Percentiles rank a stretch among this genome's conserved stretches.
Conservation (phyloP, 495 filamentous ascomycete genomes). For the Rhypophila decipiens region DNA sequence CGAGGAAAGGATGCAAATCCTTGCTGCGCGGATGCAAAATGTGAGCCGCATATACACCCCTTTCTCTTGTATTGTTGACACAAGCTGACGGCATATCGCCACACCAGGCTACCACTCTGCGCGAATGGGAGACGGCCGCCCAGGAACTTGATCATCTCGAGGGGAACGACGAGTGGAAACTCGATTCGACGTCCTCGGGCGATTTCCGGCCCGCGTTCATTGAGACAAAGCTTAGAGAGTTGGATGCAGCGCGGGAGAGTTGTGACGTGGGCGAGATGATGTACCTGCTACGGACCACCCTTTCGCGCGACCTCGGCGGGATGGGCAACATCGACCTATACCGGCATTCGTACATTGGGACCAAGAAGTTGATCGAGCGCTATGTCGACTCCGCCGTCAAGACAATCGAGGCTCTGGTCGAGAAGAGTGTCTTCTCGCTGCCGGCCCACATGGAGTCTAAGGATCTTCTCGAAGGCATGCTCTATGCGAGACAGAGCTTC, state of each 20-base stretch:
- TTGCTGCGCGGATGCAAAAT: constrained; percentile 56
- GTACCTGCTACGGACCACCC: constrained; percentile 69
- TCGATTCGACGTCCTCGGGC: constrained; percentile 35
- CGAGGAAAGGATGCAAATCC: constrained; percentile 57
- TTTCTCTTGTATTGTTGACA: not conserved
- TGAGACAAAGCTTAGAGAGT: constrained; percentile 57
- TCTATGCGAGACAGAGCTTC: constrained; percentile 78
- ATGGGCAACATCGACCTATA: constrained; percentile 84
- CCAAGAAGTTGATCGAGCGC: constrained; percentile 76
- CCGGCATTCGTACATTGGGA: constrained; percentile 77
- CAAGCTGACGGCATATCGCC: no score
- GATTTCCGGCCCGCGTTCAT: constrained; percentile 70
- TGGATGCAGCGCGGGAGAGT: constrained; percentile 68
- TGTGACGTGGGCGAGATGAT: constrained; percentile 70
- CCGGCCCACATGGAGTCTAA: constrained; percentile 50
- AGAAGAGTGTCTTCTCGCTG: constrained; percentile 48
- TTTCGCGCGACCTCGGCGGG: constrained; percentile 75
- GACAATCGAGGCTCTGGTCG: constrained; percentile 64
- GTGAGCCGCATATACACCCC: constrained; percentile 24
- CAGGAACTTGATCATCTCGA: constrained; percentile 75
- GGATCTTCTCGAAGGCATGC: constrained; percentile 54
- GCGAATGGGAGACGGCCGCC: constrained; percentile 63
- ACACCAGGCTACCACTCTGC: constrained; percentile 52
- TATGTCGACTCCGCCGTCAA: constrained; percentile 75
- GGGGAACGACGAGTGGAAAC: constrained; percentile 77